Base-by-base conservation (phyloP, 805 yeast species). In the Ogataea haglerorum region DNA sequence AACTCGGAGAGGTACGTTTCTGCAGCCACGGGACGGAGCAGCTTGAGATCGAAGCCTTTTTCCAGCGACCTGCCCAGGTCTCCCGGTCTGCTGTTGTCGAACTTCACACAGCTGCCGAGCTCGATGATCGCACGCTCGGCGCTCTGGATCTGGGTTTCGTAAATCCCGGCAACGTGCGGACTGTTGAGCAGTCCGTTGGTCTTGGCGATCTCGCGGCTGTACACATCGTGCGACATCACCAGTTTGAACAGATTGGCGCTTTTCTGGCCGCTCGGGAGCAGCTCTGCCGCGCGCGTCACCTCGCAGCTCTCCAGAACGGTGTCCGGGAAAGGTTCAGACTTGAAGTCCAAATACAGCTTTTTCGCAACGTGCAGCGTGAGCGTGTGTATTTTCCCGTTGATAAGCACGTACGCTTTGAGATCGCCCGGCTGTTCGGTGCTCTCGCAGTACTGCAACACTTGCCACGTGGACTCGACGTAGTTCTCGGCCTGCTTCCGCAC, bases 1-100 rank as follows among this genome's bases (percentile, higher is more conserved):
- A 82, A 77, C 26, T 70, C 63, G 36, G 68, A 63, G 48, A 88
- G 63, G 52, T 88, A 87, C 30, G 68, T 61, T 3, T 68, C 70
- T 10, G 74, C 56, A 5, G 77, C 75, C 5, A 73, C 64, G 38
- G 64, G 57, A 21, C 67, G 65, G 40, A 76, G 58, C 58, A 81
- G 80, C 36, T 76, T 76, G 41, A 75, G 56, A 10, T 83, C 78
- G 61, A 95, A 95, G 0, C 99, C 99, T 43, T 75, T 73, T 51
- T 86, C 89, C 42, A 93, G 65, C 21, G 96, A 95, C 53, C 75
- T 77, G 6, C 97, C 95, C 8, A 95, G 67, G 0, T 89, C 79
- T 7, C 97, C 96, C n/a, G 86, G 75, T 40, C 75, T 70, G 1
- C 78, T 67, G 32, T 82, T 82, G 47, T 80, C 86, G 48, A 90